Percentiles rank a stretch among this genome's conserved stretches.
phyloP scores from a whole-genome alignment of 345 rosid species.

The Arabidopsis arenosa region DNA sequence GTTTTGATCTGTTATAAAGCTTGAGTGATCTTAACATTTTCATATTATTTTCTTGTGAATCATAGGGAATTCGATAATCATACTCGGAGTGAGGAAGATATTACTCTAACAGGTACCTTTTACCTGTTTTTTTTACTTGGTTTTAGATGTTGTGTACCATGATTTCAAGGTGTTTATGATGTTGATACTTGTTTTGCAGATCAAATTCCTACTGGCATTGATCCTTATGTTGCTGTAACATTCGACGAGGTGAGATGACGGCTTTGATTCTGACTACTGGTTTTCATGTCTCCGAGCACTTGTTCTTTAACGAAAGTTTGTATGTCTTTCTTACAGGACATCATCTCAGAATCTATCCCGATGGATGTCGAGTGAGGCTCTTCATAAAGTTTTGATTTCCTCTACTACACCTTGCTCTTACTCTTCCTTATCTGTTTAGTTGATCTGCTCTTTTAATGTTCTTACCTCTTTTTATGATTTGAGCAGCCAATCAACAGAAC shows the following conservation, averaged over 20 bases:
- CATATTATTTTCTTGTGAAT: neutral
- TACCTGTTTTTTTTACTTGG: neutral
- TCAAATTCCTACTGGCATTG: slow-evolving; percentile 67
- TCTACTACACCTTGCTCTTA: neutral
- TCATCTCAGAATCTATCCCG: slow-evolving; percentile 41
- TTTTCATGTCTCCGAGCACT: neutral
- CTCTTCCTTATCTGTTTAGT: neutral
- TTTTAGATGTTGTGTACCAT: neutral
- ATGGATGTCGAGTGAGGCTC: slow-evolving; percentile 57
- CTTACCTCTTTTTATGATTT: slow-evolving; percentile 19
- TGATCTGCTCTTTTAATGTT: slow-evolving; percentile 1
- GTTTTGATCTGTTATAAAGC: slow-evolving; percentile 9
- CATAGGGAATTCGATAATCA: slow-evolving; percentile 61
- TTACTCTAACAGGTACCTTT: slow-evolving; percentile 65
- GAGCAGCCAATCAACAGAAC: slow-evolving; percentile 44
- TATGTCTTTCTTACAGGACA: slow-evolving; percentile 52
- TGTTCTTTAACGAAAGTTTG: slow-evolving; percentile 9
- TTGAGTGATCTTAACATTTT: neutral
- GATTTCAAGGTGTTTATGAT: slow-evolving; percentile 8
- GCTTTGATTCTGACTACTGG: slow-evolving; percentile 16
- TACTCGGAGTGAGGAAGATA: slow-evolving; percentile 63
- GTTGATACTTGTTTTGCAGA: slow-evolving; percentile 44
- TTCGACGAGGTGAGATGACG: slow-evolving; percentile 65
- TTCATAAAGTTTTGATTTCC: slow-evolving; percentile 24
- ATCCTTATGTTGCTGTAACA: slow-evolving; percentile 68